Evolutionary conservation across 768 basidiomycete genomes (phyloP).

Genomic region (Mycena belliarum): DNA sequence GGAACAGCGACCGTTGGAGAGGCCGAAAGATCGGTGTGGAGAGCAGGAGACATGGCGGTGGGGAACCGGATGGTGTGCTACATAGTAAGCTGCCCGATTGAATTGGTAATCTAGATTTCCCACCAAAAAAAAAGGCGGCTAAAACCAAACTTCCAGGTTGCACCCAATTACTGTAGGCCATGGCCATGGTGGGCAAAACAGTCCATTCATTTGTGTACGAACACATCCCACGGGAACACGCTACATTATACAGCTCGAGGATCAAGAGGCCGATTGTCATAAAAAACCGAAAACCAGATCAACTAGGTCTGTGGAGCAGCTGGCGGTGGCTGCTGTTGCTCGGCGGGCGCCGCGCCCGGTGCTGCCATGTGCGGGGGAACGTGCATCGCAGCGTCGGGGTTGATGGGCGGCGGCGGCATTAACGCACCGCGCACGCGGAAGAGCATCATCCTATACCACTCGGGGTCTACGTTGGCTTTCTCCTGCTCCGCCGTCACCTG

Average conservation of each 20-base stretch:
- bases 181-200: background rate
- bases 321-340: slow-evolving; percentile 35
- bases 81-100: slow-evolving; percentile 8
- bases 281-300: background rate
- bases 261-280: background rate
- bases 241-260: background rate
- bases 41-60: slow-evolving; percentile 60
- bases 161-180: background rate
- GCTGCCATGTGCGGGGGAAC: slow-evolving; percentile 35
- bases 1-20: slow-evolving; percentile 24
- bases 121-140: no score
- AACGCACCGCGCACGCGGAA: slow-evolving; percentile 74
- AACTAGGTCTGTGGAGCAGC: slow-evolving; percentile 26
- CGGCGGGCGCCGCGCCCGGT: slow-evolving; percentile 40
- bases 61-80: background rate
- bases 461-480: slow-evolving; percentile 75
- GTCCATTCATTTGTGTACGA: slow-evolving; percentile 1
- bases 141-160: no score
- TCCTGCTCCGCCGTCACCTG: slow-evolving; percentile 81
- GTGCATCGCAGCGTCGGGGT: slow-evolving; percentile 48
- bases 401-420: slow-evolving; percentile 54
- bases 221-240: background rate
- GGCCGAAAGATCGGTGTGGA: slow-evolving; percentile 46
- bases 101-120: no score
- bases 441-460: slow-evolving; percentile 88